These are phyloP conservation scores for Phytophthora tentaculata DNA, from an alignment of 352 stramenopile species.

Conservation along the genomic window DNA sequence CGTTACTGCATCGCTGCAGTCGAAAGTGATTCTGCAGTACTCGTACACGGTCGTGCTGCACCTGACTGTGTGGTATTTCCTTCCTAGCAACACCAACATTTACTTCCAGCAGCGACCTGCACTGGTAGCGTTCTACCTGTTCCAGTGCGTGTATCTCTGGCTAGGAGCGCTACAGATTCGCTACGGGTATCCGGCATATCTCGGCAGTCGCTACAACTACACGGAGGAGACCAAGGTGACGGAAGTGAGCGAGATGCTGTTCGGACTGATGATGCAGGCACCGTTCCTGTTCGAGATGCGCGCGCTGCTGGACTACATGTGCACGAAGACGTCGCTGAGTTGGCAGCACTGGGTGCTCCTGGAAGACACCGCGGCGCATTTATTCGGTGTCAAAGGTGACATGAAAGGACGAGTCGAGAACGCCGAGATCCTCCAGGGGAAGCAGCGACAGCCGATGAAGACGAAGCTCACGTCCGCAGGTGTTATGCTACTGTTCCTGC, in stretches of 20 bases:
- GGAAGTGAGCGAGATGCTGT: slow-evolving; percentile 63
- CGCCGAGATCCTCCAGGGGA: slow-evolving; percentile 80
- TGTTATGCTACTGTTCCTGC: slow-evolving; percentile 79
- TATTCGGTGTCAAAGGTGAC: slow-evolving; percentile 80
- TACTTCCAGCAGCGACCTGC: slow-evolving; percentile 81
- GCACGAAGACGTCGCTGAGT: slow-evolving; percentile 84
- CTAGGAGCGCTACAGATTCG: slow-evolving; percentile 80
- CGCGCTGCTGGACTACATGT: slow-evolving; percentile 86
- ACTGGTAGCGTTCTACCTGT: slow-evolving; percentile 81
- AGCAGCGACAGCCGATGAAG: slow-evolving; percentile 70
- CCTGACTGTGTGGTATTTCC: slow-evolving; percentile 75
- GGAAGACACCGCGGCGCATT: slow-evolving; percentile 82
- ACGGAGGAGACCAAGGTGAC: slow-evolving; percentile 52
- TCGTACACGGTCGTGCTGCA: slow-evolving; percentile 75
- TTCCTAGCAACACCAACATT: slow-evolving; percentile 74
- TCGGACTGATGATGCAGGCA: slow-evolving; percentile 77
- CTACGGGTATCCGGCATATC: slow-evolving; percentile 87
- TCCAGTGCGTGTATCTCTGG: slow-evolving; percentile 84
- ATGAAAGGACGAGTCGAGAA: slow-evolving; percentile 76
- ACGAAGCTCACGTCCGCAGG: slow-evolving; percentile 76
- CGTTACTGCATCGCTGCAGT: slow-evolving; percentile 71
- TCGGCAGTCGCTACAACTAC: slow-evolving; percentile 86
- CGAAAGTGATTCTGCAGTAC: slow-evolving; percentile 85
- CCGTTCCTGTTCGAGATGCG: slow-evolving; percentile 92
- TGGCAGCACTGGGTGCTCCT: slow-evolving; percentile 85